A percentile compares a stretch with the other conserved stretches of the same genome.
phyloP scores from a whole-genome alignment of 352 stramenopile genomes.

The Peronospora farinosa region DNA sequence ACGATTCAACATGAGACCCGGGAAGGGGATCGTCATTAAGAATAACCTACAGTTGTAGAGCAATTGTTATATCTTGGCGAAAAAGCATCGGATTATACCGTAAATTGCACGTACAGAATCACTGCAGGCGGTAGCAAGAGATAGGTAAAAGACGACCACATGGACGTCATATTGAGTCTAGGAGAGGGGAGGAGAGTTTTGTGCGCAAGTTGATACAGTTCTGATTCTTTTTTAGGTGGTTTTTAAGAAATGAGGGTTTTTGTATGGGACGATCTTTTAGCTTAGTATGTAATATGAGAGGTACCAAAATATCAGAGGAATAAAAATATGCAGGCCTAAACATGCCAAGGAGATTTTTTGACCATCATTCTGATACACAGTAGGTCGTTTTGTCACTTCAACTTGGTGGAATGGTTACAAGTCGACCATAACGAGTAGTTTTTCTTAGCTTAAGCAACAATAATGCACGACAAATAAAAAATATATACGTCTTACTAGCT shows the following conservation, averaged over 20 bases:
- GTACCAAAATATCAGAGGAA: neutral
- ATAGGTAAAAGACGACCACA: constrained; percentile 78
- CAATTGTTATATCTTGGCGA: constrained; percentile 1
- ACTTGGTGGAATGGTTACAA: too few species aligned
- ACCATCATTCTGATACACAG: too few species aligned
- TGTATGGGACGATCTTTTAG: neutral
- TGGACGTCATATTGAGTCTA: constrained; percentile 37
- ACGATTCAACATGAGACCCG: constrained; percentile 46
- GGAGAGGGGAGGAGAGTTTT: neutral
- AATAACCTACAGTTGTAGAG: constrained; percentile 33
- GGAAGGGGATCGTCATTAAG: constrained; percentile 75
- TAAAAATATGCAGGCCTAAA: too few species aligned
- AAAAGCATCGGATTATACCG: neutral
- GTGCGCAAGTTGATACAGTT: neutral
- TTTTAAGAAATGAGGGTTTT: constrained; percentile 15
- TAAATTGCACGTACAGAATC: constrained; percentile 46
- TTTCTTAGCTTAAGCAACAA: too few species aligned
- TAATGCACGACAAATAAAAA: too few species aligned
- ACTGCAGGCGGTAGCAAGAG: constrained; percentile 70
- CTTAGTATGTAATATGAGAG: constrained; percentile 16
- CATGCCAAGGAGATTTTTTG: too few species aligned
- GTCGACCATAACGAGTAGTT: too few species aligned
- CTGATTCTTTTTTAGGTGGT: neutral
- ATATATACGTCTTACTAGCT: too few species aligned
- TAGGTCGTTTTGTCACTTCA: too few species aligned